These are phyloP conservation scores for Rhizopogon salebrosus DNA, from an alignment of 768 basidiomycete genomes.

Conservation along the genomic window DNA sequence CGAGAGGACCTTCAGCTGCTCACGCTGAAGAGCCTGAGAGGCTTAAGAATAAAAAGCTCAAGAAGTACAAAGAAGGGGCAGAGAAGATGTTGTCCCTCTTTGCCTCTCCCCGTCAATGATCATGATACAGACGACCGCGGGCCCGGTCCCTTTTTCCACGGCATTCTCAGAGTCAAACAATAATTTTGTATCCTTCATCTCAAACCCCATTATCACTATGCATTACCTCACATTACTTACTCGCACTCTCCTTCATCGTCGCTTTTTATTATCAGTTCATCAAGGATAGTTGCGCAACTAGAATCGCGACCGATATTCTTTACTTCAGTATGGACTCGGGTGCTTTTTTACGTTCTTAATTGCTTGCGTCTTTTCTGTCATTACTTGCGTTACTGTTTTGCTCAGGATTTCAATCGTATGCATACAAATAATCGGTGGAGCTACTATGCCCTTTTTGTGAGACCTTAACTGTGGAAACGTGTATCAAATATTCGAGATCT, in stretches of 20 bases:
- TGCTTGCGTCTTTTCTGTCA: conserved; percentile 19
- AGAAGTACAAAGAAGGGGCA: conserved; percentile 83
- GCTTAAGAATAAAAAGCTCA: conserved; percentile 68
- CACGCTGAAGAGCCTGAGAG: conserved; percentile 47
- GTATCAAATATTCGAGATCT: too few species aligned
- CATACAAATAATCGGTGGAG: conserved; percentile 11
- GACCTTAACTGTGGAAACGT: too few species aligned
- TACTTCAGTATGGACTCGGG: conserved; percentile 18
- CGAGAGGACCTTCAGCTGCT: conserved; percentile 22
- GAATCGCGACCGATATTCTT: conserved; percentile 12
- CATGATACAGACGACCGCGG: conserved; percentile 10
- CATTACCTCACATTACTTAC: conserved; percentile 18
- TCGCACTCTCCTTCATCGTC: conserved; percentile 9
- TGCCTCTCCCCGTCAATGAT: conserved; percentile 57
- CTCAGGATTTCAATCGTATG: conserved; percentile 8
- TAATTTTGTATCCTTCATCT: conserved; percentile 19
- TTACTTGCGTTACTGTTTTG: conserved; percentile 29
- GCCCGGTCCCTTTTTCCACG: conserved; percentile 18
- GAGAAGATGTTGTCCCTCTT: conserved; percentile 84
- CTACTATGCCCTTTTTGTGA: too few species aligned
- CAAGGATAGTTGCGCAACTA: conserved; percentile 18
- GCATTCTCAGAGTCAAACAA: conserved; percentile 10
- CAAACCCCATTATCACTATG: conserved; percentile 25
- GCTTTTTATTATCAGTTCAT: conserved; percentile 8
- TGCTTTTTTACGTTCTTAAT: conserved; percentile 23